Percentiles rank a stretch among this genome's conserved stretches.
phyloP scores from a whole-genome alignment of 2,329 filamentous ascomycete species.

The Aureobasidium sp. region DNA sequence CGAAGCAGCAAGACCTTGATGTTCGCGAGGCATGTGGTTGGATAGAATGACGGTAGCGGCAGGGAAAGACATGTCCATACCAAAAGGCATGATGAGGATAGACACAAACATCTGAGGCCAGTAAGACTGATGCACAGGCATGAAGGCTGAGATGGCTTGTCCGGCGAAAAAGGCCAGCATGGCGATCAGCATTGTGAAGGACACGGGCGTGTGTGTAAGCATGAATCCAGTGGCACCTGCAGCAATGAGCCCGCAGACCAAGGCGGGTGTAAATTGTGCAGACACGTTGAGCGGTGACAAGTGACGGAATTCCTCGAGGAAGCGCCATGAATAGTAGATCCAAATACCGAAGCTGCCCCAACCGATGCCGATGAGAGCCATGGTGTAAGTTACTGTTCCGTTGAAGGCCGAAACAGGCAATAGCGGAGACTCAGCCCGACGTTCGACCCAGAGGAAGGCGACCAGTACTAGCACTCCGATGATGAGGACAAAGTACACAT shows the following conservation, averaged over 20 bases:
- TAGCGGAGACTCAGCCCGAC: constrained; percentile 32
- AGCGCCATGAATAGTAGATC: constrained; percentile 42
- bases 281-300: constrained; percentile 36
- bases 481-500: constrained; percentile 64
- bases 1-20: constrained; percentile 34
- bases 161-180: constrained; percentile 41
- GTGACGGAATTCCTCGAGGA: constrained; percentile 36
- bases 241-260: constrained; percentile 39
- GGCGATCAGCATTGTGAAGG: constrained; percentile 41
- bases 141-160: constrained; percentile 33
- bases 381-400: constrained; percentile 33
- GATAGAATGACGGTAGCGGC: constrained; percentile 33
- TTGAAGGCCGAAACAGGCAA: constrained; percentile 34
- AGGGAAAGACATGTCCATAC: constrained; percentile 38
- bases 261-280: constrained; percentile 37
- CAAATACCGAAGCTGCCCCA: constrained; percentile 72
- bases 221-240: constrained; percentile 40
- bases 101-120: constrained; percentile 41
- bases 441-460: constrained; percentile 55
- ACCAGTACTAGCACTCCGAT: constrained; percentile 61
- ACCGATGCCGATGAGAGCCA: constrained; percentile 69
- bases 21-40: constrained; percentile 31
- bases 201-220: constrained; percentile 41
- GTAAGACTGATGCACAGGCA: constrained; percentile 39
- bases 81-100: constrained; percentile 39